phyloP scores from a whole-genome alignment of 768 basidiomycete species.

The Kwoniella sp. region DNA sequence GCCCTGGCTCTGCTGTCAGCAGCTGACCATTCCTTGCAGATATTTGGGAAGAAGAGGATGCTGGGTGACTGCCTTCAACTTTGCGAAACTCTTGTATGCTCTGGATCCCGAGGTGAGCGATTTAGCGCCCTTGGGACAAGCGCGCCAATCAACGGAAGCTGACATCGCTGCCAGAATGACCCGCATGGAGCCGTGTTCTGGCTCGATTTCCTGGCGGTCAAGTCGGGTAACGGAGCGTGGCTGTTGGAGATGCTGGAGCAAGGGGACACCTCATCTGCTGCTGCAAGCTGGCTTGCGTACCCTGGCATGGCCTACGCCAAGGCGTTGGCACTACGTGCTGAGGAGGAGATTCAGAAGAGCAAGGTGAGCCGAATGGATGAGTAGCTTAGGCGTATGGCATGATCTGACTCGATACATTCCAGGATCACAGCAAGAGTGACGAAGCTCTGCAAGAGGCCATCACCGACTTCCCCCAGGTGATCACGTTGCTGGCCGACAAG shows the following conservation, averaged over 20 bases:
- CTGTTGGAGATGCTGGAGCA: slow-evolving; percentile 59
- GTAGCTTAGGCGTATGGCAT: no score
- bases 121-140: neutral
- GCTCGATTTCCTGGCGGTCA: slow-evolving; percentile 79
- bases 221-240: slow-evolving; percentile 76
- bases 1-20: neutral
- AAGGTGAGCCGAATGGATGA: slow-evolving; percentile 47
- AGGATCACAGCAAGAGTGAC: slow-evolving; percentile 63
- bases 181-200: slow-evolving; percentile 75
- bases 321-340: slow-evolving; percentile 59
- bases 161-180: slow-evolving; percentile 54
- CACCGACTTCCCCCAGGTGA: slow-evolving; percentile 69
- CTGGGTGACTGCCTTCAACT: slow-evolving; percentile 83
- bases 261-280: slow-evolving; percentile 51
- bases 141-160: neutral
- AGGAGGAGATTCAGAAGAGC: slow-evolving; percentile 53
- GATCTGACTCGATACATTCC: slow-evolving; percentile 23
- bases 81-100: slow-evolving; percentile 74
- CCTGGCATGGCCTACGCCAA: slow-evolving; percentile 58
- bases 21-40: slow-evolving; percentile 50
- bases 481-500: slow-evolving; percentile 80
- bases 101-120: slow-evolving; percentile 61
- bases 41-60: slow-evolving; percentile 86
- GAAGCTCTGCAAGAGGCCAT: slow-evolving; percentile 70
- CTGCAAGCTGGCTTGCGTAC: slow-evolving; percentile 59